Evolutionary conservation across 2,329 filamentous ascomycete species (phyloP).

Genomic region (Paraconiothyrium sp.): DNA sequence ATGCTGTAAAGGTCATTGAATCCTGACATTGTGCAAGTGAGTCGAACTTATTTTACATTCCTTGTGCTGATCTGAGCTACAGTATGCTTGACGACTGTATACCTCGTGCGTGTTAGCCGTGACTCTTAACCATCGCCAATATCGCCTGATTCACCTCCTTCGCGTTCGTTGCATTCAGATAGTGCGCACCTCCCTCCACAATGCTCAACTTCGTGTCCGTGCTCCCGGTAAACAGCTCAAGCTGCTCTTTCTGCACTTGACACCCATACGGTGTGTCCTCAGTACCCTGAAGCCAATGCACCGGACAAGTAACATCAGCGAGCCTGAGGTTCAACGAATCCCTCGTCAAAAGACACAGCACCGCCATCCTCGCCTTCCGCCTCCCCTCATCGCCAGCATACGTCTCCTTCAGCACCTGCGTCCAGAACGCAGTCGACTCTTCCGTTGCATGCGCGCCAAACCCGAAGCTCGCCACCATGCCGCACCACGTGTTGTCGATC

Average conservation of each 20-base stretch:
- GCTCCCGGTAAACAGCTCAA: constrained; percentile 58
- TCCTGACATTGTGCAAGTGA: neutral
- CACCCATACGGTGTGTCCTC: constrained; percentile 54
- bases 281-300: constrained; percentile 61
- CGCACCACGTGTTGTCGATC: constrained; percentile 53
- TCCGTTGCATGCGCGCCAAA: constrained; percentile 54
- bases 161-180: constrained; percentile 59
- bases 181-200: constrained; percentile 61
- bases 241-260: constrained; percentile 58
- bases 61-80: neutral
- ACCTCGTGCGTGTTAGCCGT: neutral
- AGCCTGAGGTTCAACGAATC: constrained; percentile 59
- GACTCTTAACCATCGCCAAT: constrained; percentile 5
- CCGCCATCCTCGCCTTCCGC: constrained; percentile 58
- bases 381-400: constrained; percentile 62
- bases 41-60: neutral
- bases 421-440: constrained; percentile 56
- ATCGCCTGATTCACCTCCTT: constrained; percentile 48
- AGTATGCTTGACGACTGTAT: neutral
- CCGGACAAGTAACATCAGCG: constrained; percentile 60
- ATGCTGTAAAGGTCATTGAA: too few relatives aligned
- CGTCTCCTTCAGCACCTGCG: constrained; percentile 53
- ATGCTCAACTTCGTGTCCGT: constrained; percentile 54
- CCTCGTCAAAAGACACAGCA: constrained; percentile 59
- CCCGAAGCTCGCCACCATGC: constrained; percentile 58